Percentiles rank a stretch among this genome's conserved stretches.
Conservation (phyloP, 805 yeast species). For the Starmera pachycereana region DNA sequence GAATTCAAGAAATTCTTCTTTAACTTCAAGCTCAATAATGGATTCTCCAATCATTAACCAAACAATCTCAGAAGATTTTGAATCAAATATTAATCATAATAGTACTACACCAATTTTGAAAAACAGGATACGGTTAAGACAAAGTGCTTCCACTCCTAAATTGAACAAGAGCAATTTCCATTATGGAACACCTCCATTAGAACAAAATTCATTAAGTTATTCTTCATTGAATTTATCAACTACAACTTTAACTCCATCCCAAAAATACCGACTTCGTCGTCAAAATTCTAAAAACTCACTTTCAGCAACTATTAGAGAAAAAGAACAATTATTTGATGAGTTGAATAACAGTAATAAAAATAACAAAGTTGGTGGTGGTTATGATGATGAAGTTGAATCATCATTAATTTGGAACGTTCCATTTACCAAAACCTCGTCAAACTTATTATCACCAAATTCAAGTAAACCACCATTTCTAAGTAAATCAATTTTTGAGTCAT, state of each 20-base stretch:
- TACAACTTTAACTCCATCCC: conserved; percentile 29
- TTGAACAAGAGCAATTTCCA: neutral
- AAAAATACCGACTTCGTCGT: conserved; percentile 28
- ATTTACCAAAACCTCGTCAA: conserved; percentile 24
- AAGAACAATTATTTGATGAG: conserved; percentile 30
- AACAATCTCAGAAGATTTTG: neutral
- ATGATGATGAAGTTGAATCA: conserved; percentile 28
- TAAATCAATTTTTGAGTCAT: conserved; percentile 13
- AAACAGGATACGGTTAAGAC: neutral
- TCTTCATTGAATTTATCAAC: conserved; percentile 2
- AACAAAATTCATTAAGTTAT: neutral
- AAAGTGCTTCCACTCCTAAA: conserved; percentile 1
- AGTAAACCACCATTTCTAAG: conserved; percentile 15
- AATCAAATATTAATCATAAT: neutral
- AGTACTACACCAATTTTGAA: neutral
- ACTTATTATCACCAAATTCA: conserved; percentile 13
- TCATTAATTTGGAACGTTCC: conserved; percentile 44
- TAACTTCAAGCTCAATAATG: conserved; percentile 14
- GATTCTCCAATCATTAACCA: conserved; percentile 9
- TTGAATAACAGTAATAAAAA: conserved; percentile 4
- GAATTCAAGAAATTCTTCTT: conserved; percentile 18
- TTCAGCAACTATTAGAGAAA: conserved; percentile 22
- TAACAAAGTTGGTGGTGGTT: conserved; percentile 4
- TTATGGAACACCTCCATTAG: neutral
- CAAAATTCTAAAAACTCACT: conserved; percentile 25